These are phyloP conservation scores for Erysimum cheiranthoides DNA, from an alignment of 345 rosid genomes.

Conservation along the genomic window DNA sequence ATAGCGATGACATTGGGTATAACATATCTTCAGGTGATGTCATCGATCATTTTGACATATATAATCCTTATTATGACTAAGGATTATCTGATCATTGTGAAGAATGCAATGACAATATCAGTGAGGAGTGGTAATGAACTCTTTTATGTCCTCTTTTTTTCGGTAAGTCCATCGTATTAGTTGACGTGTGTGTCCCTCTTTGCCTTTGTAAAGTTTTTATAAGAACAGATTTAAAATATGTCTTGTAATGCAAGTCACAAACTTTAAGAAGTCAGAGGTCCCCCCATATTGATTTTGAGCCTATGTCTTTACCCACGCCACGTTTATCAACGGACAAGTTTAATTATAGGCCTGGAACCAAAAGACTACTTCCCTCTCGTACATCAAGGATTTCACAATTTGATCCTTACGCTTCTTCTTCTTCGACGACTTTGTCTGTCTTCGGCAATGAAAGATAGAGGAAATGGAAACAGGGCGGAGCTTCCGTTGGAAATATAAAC, in stretches of 20 bases:
- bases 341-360: neutral
- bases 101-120: neutral
- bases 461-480: no score
- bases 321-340: neutral
- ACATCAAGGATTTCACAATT: no score
- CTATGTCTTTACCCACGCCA: neutral
- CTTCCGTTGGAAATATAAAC: no score
- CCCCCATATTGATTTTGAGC: neutral
- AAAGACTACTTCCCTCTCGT: neutral
- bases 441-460: neutral
- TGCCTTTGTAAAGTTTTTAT: neutral
- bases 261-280: neutral
- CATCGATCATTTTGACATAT: neutral
- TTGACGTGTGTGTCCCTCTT: neutral
- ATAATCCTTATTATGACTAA: neutral
- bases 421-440: no score
- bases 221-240: neutral
- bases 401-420: neutral
- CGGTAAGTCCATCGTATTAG: neutral
- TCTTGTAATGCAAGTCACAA: neutral
- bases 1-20: neutral
- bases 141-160: neutral
- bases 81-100: neutral
- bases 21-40: neutral
- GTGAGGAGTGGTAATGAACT: neutral